These are phyloP conservation scores for Umbelopsis sp. DNA, from an alignment of 371 early-diverging fungal species.

Conservation along the genomic window DNA sequence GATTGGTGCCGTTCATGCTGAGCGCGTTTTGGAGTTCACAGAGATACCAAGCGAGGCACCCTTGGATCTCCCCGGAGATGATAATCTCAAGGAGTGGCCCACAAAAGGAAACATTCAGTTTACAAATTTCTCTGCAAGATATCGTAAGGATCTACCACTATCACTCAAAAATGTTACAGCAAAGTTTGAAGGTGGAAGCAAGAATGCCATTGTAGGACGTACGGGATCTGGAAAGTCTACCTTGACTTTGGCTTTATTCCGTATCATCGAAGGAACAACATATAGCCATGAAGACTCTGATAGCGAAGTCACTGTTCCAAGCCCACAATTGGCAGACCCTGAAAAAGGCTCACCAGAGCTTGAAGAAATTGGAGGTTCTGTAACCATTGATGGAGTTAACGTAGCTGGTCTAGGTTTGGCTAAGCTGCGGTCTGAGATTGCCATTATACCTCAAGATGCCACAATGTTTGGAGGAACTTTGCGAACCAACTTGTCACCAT, in stretches of 20 bases:
- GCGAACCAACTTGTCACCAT: conserved; percentile 72
- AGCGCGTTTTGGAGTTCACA: conserved; percentile 10
- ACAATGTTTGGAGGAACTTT: conserved; percentile 87
- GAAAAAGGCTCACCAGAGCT: background rate
- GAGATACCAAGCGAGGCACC: conserved; percentile 25
- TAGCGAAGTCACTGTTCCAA: conserved; percentile 38
- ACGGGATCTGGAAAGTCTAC: conserved; percentile 95
- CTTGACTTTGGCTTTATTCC: conserved; percentile 87
- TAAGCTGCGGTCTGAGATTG: conserved; percentile 76
- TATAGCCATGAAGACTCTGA: conserved; percentile 39
- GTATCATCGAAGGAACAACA: conserved; percentile 75
- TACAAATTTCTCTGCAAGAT: conserved; percentile 65
- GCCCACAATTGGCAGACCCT: background rate
- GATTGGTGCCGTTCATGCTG: conserved; percentile 14
- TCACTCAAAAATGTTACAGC: conserved; percentile 71
- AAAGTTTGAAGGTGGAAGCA: conserved; percentile 65
- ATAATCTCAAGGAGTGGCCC: conserved; percentile 64
- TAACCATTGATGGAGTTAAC: conserved; percentile 79
- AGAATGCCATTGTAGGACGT: conserved; percentile 90
- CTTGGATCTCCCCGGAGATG: conserved; percentile 79
- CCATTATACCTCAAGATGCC: conserved; percentile 97
- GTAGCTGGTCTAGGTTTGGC: conserved; percentile 76
- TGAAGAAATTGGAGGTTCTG: background rate
- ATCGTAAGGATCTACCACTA: conserved; percentile 69
- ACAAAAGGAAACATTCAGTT: conserved; percentile 69